Evolutionary conservation across 495 filamentous ascomycete genomes (phyloP), one percentile per base, ranked within the genome.

Genomic region (Penicillium lagena): DNA sequence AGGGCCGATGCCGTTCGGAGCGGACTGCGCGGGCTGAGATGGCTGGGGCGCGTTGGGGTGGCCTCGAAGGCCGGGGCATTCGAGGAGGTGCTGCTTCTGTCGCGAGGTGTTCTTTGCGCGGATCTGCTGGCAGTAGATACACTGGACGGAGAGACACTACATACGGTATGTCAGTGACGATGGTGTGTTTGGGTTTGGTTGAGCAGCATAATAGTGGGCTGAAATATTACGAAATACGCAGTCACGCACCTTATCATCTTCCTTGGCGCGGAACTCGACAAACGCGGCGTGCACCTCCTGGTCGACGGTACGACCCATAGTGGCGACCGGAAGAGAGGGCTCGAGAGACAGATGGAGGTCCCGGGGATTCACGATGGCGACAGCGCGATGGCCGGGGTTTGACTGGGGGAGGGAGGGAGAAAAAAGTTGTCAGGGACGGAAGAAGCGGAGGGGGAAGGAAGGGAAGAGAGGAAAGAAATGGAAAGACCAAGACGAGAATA

Each of bases 261-360:
- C 75, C 62, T 78, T 78, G 66, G 75, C 75, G 61, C 75, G 71
- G 53, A 78, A 78, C 62, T 78, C 75, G 59, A 78, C 72, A 58
- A 76, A 78, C 49, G 75, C 73, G 51, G 73, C 71, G 59, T 78
- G 75, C 48, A 78, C 74, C 53, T 77, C 73, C 54, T 73, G 72
- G 62, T 78, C 75, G 55, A 76, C 75, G 29, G 73, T 78, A 39
- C 75, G 72, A 59, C 75, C 75, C 75, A 78, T 78, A 40, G 45
- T 70, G 60, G 52, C 43, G 58, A 53, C 39, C 31, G 49, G 44
- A 50, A 52, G 51, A 50, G 53, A 37, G 44, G 22, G 22, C 22
- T 22, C 22, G 22, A 22, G 34, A 58, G 52, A 55, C 53, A 50
- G 53, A 60, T 60, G 50, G 43, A 56, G 56, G 47, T 22, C 22